phyloP scores from a whole-genome alignment of 139 green algal genomes.

The Volvox reticuliferus region DNA sequence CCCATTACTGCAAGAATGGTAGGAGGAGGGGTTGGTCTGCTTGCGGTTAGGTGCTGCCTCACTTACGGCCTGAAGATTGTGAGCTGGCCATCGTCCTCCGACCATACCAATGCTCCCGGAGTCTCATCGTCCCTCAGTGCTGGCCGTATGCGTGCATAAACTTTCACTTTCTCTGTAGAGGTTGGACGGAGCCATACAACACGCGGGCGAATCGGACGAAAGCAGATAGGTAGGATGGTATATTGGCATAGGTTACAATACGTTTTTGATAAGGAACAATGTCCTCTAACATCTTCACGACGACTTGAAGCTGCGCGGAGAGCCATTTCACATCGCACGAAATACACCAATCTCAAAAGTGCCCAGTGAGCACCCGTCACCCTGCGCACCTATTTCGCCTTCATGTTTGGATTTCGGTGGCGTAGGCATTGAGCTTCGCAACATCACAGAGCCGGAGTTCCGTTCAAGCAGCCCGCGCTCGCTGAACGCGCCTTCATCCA shows the following conservation, averaged over 20 bases:
- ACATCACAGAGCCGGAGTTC: not conserved
- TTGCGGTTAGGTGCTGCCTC: no score
- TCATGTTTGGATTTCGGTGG: not conserved
- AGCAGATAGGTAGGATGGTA: not conserved
- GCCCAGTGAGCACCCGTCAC: not conserved
- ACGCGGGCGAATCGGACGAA: not conserved
- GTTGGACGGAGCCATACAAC: not conserved
- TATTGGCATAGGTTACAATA: no score
- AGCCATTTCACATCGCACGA: not conserved
- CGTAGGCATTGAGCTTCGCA: not conserved
- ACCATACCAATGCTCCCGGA: slow-evolving; percentile 33
- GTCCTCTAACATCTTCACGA: no score
- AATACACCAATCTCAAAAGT: not conserved
- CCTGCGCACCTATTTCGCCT: slow-evolving; percentile 16
- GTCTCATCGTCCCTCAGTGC: slow-evolving; percentile 35
- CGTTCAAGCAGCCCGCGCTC: not conserved
- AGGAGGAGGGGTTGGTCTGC: no score
- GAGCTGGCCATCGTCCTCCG: slow-evolving; percentile 8
- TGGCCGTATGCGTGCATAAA: slow-evolving; percentile 29
- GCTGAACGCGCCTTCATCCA: not conserved
- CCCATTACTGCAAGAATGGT: no score
- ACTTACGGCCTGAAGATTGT: slow-evolving; percentile 36
- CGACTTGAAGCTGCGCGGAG: no score
- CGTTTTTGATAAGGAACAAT: no score
- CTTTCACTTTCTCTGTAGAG: slow-evolving; percentile 40